These are phyloP conservation scores for Macrolepiota fuliginosa DNA, from an alignment of 768 basidiomycete species.

Conservation along the genomic window DNA sequence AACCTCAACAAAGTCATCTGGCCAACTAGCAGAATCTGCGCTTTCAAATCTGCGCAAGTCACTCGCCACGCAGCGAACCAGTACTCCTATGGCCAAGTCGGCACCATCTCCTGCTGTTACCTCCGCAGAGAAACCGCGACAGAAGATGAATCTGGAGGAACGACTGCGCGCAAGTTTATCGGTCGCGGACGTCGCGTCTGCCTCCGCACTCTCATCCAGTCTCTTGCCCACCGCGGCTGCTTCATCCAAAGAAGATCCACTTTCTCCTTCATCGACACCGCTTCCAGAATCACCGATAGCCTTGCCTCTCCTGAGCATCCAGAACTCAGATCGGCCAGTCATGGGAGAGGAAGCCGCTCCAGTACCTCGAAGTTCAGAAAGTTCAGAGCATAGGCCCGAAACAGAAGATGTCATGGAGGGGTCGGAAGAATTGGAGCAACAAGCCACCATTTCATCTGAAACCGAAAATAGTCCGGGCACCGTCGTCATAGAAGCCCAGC, in stretches of 20 bases:
- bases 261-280: conserved; percentile 42
- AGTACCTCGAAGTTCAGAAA: neutral
- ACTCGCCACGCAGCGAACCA: conserved; percentile 48
- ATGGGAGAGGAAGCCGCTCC: neutral
- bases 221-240: conserved; percentile 12
- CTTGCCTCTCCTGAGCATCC: conserved; percentile 16
- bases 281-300: conserved; percentile 38
- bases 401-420: neutral
- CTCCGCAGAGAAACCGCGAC: conserved; percentile 16
- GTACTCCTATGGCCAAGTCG: conserved; percentile 15
- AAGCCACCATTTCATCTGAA: neutral
- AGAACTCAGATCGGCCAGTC: neutral
- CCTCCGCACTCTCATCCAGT: neutral
- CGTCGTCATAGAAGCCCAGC: neutral
- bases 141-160: conserved; percentile 71
- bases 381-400: neutral
- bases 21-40: conserved; percentile 60
- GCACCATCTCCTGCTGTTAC: conserved; percentile 13
- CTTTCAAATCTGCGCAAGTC: conserved; percentile 64
- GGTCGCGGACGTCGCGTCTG: conserved; percentile 1
- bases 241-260: conserved; percentile 22
- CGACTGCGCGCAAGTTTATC: conserved; percentile 49
- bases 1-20: conserved; percentile 39
- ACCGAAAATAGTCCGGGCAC: neutral
- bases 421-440: neutral